Evolutionary conservation across 106 monocot species (phyloP).

Genomic region (Phalaenopsis equestris): DNA sequence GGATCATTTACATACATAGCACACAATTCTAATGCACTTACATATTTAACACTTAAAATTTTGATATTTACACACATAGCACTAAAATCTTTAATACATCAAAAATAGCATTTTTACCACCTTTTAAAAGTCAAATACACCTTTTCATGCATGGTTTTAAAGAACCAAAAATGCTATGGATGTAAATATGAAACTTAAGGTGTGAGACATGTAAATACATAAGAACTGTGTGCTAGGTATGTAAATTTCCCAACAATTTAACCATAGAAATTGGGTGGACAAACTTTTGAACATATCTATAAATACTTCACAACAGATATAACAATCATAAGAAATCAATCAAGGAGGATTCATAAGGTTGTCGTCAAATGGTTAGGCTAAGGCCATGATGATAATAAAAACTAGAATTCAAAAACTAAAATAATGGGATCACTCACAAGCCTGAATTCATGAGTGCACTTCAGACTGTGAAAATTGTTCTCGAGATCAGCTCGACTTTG

Average conservation of each 20-base stretch:
- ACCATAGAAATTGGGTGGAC: background rate
- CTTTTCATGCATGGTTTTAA: too few species aligned
- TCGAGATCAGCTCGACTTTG: slow-evolving; percentile 49
- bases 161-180: too few species aligned
- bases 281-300: background rate
- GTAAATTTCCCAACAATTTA: background rate
- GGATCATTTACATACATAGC: too few species aligned
- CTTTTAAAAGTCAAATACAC: too few species aligned
- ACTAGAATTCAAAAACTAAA: background rate
- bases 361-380: background rate
- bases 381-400: background rate
- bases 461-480: slow-evolving; percentile 42
- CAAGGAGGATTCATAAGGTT: background rate
- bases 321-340: background rate
- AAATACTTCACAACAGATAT: background rate
- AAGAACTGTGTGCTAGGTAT: too few species aligned
- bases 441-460: slow-evolving; percentile 50
- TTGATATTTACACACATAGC: too few species aligned
- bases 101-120: too few species aligned
- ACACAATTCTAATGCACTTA: too few species aligned
- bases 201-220: too few species aligned
- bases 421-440: slow-evolving; percentile 40
- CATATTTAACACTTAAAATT: too few species aligned
- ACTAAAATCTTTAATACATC: too few species aligned
- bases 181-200: too few species aligned